phyloP scores from a whole-genome alignment of 1,284 basidiomycete genomes.

The Puccinia novopanici region DNA sequence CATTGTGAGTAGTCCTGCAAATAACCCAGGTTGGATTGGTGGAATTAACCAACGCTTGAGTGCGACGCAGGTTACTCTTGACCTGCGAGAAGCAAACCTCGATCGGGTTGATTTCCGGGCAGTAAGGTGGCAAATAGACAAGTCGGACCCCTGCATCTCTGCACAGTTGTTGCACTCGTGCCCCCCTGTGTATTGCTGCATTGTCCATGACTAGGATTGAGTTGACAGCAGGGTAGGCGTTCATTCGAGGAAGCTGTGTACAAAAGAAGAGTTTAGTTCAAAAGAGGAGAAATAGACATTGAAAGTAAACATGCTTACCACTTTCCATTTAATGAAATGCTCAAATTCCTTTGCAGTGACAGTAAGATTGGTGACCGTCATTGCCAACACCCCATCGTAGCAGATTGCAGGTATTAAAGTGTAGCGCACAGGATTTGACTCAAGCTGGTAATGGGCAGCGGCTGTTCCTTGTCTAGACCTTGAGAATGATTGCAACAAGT shows the following conservation, averaged over 20 bases:
- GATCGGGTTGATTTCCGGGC: background rate
- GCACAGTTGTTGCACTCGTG: no score
- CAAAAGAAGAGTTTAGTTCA: no score
- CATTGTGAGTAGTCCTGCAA: background rate
- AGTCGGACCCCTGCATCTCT: no score
- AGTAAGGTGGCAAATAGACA: no score
- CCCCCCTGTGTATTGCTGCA: background rate
- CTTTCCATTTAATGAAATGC: no score
- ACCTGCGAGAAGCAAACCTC: no score
- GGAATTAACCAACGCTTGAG: background rate
- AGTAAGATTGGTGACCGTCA: background rate
- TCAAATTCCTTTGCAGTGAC: background rate
- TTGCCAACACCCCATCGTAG: background rate
- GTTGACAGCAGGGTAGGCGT: no score
- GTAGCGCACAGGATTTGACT: background rate
- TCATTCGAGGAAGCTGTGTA: background rate
- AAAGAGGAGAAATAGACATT: no score
- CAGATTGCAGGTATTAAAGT: background rate
- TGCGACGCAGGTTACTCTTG: background rate
- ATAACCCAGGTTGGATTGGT: background rate
- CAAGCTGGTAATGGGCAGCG: background rate
- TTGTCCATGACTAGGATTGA: no score
- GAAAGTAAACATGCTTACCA: no score
- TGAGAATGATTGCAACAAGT: background rate
- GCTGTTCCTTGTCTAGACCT: background rate